Conservation (phyloP, 225 moss, liverwort and hornwort genomes). For the Ulota crispa region DNA sequence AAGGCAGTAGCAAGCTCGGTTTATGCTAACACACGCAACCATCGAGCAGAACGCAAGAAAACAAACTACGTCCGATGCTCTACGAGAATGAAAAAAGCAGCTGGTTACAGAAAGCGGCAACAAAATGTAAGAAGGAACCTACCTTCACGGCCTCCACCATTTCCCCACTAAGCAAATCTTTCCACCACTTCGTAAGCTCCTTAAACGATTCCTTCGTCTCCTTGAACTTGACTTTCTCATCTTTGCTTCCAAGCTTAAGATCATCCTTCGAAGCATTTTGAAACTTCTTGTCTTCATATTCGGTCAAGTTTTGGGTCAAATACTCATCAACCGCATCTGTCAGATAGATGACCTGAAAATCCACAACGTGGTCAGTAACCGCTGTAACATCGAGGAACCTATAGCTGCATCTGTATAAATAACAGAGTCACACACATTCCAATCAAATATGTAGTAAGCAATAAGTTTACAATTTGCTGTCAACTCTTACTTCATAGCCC, state of each 20-base stretch:
- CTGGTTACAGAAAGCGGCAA: background rate
- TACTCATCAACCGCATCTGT: slow-evolving; percentile 98
- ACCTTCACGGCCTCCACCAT: slow-evolving; percentile 82
- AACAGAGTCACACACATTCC: background rate
- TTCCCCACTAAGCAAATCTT: slow-evolving; percentile 67
- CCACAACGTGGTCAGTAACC: background rate
- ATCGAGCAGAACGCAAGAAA: background rate
- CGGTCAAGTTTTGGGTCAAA: slow-evolving; percentile 90
- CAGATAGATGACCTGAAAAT: slow-evolving; percentile 81
- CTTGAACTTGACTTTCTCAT: slow-evolving; percentile 88
- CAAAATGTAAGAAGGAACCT: background rate
- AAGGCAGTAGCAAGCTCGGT: background rate
- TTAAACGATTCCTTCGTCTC: slow-evolving; percentile 79
- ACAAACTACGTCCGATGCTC: background rate
- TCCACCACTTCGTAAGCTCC: slow-evolving; percentile 98
- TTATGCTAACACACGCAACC: background rate
- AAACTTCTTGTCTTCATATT: slow-evolving; percentile 97
- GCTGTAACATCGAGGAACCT: background rate
- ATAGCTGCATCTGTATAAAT: background rate
- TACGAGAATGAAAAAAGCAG: background rate
- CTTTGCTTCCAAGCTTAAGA: slow-evolving; percentile 94
- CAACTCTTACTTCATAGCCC: slow-evolving; percentile 75
- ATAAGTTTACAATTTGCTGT: background rate
- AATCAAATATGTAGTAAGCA: background rate
- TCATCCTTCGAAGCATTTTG: slow-evolving; percentile 99